These are phyloP conservation scores for Blastocystis sp. DNA, from an alignment of 352 stramenopile genomes.

Conservation along the genomic window DNA sequence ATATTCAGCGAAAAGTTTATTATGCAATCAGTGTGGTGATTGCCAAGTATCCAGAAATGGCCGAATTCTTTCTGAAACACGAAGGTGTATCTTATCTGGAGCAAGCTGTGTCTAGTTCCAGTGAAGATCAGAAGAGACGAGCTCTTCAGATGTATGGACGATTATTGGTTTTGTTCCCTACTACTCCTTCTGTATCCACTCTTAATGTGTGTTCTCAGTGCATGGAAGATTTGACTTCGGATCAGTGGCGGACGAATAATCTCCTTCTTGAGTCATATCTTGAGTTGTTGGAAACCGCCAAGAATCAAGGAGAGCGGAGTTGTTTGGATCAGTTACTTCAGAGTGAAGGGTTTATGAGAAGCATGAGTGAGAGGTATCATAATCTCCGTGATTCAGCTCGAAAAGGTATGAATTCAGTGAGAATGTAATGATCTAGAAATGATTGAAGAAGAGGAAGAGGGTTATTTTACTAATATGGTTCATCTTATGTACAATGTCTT, in stretches of 20 bases:
- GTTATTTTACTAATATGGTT: conserved; percentile 36
- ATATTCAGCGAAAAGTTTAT: neutral
- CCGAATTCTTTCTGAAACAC: neutral
- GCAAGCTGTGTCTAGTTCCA: neutral
- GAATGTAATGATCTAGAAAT: neutral
- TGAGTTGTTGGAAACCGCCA: conserved; percentile 1
- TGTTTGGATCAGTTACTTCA: conserved; percentile 3
- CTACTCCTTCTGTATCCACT: neutral
- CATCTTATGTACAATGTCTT: conserved; percentile 18
- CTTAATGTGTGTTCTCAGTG: conserved; percentile 30
- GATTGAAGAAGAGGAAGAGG: conserved; percentile 24
- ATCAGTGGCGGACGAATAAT: neutral
- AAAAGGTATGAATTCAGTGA: neutral
- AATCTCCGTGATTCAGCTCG: neutral
- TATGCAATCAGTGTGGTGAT: conserved; percentile 10
- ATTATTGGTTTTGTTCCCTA: neutral
- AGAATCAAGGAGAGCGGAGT: conserved; percentile 3
- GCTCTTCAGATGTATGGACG: conserved; percentile 18
- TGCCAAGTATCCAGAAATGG: neutral
- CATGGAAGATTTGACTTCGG: neutral
- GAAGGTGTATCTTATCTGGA: neutral
- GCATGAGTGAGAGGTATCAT: neutral
- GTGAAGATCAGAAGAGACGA: neutral
- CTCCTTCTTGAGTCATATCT: conserved; percentile 17
- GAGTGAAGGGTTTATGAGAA: conserved; percentile 23